Conservation (phyloP, 208 protist species). For the Crithidia sp. region DNA sequence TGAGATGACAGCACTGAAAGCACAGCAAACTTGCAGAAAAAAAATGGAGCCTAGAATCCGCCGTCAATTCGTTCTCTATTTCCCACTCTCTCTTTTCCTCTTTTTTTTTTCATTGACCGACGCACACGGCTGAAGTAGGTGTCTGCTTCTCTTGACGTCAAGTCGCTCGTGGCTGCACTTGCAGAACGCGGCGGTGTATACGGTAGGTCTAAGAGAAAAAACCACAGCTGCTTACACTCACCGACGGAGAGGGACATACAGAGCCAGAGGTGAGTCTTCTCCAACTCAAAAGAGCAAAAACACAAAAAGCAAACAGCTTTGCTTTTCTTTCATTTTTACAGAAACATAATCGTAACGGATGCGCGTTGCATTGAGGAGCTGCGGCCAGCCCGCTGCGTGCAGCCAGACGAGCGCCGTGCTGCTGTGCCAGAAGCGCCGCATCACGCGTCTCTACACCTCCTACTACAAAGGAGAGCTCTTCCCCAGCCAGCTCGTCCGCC, state of each 20-base stretch:
- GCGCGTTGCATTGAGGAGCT: not conserved
- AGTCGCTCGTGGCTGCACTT: no score
- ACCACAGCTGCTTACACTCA: no score
- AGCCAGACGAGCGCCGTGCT: constrained; percentile 22
- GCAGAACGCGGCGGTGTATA: no score
- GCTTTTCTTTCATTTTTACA: not conserved
- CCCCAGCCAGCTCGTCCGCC: constrained; percentile 79
- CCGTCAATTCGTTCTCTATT: constrained; percentile 7
- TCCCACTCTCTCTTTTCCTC: constrained; percentile 7
- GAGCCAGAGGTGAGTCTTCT: no score
- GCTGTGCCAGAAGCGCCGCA: constrained; percentile 46
- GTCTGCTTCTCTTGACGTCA: no score
- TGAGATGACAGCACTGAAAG: no score
- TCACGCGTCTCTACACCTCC: constrained; percentile 89
- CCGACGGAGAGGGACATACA: no score
- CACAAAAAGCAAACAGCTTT: not conserved
- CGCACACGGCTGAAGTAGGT: no score
- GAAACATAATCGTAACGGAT: not conserved
- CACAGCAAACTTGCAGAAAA: no score
- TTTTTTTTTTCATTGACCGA: not conserved
- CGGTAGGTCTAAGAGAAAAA: no score
- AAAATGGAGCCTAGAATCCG: no score
- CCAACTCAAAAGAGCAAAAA: not conserved
- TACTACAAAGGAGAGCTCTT: constrained; percentile 80
- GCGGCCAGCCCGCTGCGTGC: not conserved